Evolutionary conservation across 2,329 filamentous ascomycete species (phyloP), one percentile per base, ranked within the genome.

Genomic region (Colletotrichum musae): DNA sequence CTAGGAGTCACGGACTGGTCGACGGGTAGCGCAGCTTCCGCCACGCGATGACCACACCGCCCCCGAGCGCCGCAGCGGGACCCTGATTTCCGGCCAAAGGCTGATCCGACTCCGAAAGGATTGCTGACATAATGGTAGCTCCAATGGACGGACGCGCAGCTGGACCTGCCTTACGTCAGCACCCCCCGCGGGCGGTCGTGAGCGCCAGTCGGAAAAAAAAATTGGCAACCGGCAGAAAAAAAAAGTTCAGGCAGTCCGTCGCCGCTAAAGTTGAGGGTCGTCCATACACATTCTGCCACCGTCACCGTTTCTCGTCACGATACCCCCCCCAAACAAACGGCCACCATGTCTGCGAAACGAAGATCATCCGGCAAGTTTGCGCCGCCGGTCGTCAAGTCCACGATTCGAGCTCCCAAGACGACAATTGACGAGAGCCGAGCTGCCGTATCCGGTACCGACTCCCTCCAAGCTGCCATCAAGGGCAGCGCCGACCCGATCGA

Each of bases 391-490:
- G 81, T 87, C 70, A 87, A 85, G 77, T 81, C 84, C 64, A 85
- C 82, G 75, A 87, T 87, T 67, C 88, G 87, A 76, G 77, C 82
- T 18, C 75, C 81, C 54, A 88, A 85, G 75, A 78, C 81, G 50
- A 84, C 81, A 65, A 84, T 91, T 70, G 86, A 91, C 77, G 89
- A 92, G 76, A 84, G 85, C n/a, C 85, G 82, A 73, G 83, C 88
- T 15, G 81, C 87, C 36, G 86, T 91, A 28, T 83, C 86, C 18
- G 79, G 77, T 58, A 76, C 83, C 51, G 81, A 82, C 28, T 77
- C 79, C 50, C 75, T 83, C 48, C 79, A 81, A 58, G 75, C 78
- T 62, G 77, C 79, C 58, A 78, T 77, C 26, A 71, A 73, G 52
- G 47, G 60, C 41, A 66, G 76, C 58, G 74, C 77, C 63, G 83